phyloP scores from a whole-genome alignment of 2,329 filamentous ascomycete species.

The Metarhizium guizhouense region DNA sequence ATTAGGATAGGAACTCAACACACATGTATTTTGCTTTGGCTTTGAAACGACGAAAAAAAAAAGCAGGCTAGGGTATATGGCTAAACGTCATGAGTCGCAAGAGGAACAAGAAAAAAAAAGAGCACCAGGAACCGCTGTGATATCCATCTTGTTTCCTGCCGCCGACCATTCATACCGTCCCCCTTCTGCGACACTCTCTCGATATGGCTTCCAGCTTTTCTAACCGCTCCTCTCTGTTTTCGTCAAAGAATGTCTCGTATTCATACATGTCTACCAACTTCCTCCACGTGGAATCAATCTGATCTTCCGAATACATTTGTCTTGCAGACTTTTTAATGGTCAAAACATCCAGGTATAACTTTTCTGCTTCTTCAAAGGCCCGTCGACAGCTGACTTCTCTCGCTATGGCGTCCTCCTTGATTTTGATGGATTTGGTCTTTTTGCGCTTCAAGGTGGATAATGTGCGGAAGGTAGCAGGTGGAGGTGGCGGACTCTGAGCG shows the following conservation, averaged over 20 bases:
- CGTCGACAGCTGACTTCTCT: constrained; percentile 6
- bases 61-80: not conserved
- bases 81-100: not conserved
- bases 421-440: not conserved
- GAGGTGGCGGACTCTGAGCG: not conserved
- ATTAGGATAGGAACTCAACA: not conserved
- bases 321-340: constrained; percentile 13
- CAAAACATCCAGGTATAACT: constrained; percentile 17
- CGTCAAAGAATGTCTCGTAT: constrained; percentile 16
- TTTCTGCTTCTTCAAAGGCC: constrained; percentile 16
- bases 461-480: not conserved
- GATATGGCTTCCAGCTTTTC: constrained; percentile 1
- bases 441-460: not conserved
- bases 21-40: not conserved
- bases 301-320: constrained; percentile 14
- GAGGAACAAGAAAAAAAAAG: not conserved
- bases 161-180: constrained; percentile 3
- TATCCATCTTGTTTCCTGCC: not conserved
- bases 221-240: constrained; percentile 12
- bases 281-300: constrained; percentile 14
- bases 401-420: constrained; percentile 6
- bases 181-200: constrained; percentile 9
- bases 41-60: not conserved
- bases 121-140: not conserved
- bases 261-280: constrained; percentile 20